phyloP scores from a whole-genome alignment of 2,329 filamentous ascomycete species.

The Fusarium sp. region DNA sequence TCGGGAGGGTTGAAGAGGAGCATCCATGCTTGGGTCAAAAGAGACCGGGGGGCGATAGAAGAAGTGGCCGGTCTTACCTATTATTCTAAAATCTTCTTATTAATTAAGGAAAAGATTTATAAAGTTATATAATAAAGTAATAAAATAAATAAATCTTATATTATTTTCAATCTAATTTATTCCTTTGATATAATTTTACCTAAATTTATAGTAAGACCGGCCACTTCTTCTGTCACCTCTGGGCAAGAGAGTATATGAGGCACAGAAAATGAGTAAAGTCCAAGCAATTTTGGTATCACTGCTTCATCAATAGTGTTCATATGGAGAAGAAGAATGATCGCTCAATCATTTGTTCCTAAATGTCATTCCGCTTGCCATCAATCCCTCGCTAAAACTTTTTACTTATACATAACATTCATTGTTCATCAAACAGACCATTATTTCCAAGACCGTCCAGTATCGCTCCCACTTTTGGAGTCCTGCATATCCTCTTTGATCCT shows the following conservation, averaged over 20 bases:
- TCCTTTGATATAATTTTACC: no score
- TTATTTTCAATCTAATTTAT: no score
- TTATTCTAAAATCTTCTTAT: no score
- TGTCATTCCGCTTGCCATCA: background rate
- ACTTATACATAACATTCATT: background rate
- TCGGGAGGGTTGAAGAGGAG: background rate
- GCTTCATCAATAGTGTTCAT: background rate
- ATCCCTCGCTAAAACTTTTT: background rate
- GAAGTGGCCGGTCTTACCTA: no score
- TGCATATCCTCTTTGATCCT: conserved; percentile 48
- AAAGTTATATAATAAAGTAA: no score
- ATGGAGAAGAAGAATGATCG: background rate
- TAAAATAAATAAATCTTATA: no score
- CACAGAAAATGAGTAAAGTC: background rate
- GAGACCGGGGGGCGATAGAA: no score
- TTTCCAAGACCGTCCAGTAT: conserved; percentile 4
- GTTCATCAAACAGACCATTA: background rate
- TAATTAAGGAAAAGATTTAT: no score
- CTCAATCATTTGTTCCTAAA: background rate
- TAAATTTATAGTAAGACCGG: no score
- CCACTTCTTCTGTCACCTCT: no score
- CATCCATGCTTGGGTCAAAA: background rate
- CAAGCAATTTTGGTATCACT: background rate
- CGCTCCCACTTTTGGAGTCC: conserved; percentile 11
- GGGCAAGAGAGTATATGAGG: background rate